phyloP scores from a whole-genome alignment of 371 early-diverging fungal species.

The Mortierella sp. region DNA sequence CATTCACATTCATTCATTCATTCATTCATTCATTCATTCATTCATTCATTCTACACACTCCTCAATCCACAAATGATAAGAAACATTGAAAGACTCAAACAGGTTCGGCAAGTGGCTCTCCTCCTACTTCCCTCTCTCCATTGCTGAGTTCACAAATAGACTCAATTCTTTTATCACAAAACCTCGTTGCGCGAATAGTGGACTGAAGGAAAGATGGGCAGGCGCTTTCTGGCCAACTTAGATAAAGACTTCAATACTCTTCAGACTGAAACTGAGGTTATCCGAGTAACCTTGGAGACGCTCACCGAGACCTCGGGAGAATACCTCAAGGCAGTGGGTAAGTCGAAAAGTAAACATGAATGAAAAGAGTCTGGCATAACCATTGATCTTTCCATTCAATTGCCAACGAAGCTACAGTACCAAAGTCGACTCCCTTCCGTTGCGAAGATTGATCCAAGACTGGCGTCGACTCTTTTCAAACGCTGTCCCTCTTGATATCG shows the following conservation, averaged over 20 bases:
- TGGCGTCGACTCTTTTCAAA: no score
- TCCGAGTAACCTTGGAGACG: conserved; percentile 38
- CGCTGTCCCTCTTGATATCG: no score
- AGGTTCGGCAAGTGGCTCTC: conserved; percentile 58
- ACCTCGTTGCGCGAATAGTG: conserved; percentile 19
- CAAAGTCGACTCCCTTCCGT: no score
- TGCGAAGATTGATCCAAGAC: no score
- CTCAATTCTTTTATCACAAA: background rate
- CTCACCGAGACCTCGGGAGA: conserved; percentile 39
- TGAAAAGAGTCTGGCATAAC: background rate
- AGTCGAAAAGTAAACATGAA: conserved; percentile 2
- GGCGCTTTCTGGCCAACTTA: conserved; percentile 34
- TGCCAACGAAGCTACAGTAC: no score
- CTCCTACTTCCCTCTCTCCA: background rate
- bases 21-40: background rate
- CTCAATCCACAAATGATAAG: conserved; percentile 61
- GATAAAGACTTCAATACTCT: conserved; percentile 50
- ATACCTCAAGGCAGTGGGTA: conserved; percentile 55
- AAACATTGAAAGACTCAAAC: conserved; percentile 77
- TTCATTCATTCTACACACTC: background rate
- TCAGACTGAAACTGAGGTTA: conserved; percentile 47
- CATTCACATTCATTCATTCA: background rate
- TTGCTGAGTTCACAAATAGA: background rate
- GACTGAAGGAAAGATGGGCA: conserved; percentile 55
- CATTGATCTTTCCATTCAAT: no score